Evolutionary conservation across 2,329 filamentous ascomycete species (phyloP), one percentile per base, ranked within the genome.

Genomic region (Fusarium sp.): DNA sequence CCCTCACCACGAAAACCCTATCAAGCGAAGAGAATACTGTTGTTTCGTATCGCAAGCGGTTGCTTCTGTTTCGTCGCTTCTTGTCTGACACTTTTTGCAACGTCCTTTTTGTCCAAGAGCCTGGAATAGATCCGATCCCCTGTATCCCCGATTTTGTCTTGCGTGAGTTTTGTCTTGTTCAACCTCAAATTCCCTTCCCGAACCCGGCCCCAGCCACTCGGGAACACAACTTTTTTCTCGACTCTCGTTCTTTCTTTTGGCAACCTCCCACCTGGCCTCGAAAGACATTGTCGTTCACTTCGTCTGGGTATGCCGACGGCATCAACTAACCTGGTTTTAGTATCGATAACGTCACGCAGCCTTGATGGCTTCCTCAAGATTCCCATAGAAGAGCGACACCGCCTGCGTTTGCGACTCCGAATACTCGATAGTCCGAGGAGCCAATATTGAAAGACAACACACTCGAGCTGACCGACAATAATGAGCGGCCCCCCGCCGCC

Each of bases 401-500:
- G 67, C 57, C 62, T 62, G 53, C 65, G 45, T 62, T 49, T 51
- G 39, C 62, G 56, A 62, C 54, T 60, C 57, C 50, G 43, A 53
- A 40, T 51, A 49, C 38, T 40, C 64, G 43, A 63, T 45, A 49
- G 40, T 52, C n/a, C 60, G 40, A 69, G 49, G 42, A 64, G 55
- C 52, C 44, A 10, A 28, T 44, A 22, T 46, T 38, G 14, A 56
- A 57, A 62, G 42, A 52, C 70, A 69, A 43, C 38, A 42, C 22
- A 72, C 54, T 65, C 40, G 70, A 51, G 43, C 67, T 74, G 68
- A 73, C 44, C 63, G 67, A 66, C 51, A 67, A 73, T 58, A 56
- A 86, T 85, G 82, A 85, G 81, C 79, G 82, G 88, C 73, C 91
- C 91, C 67, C 94, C 94, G 69, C 94, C 93, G 71, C 93, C 92